Evolutionary conservation across 108 stramenopile genomes (phyloP), one percentile per base, ranked within the genome.

Genomic region (Pseudonitzschia multiseries): DNA sequence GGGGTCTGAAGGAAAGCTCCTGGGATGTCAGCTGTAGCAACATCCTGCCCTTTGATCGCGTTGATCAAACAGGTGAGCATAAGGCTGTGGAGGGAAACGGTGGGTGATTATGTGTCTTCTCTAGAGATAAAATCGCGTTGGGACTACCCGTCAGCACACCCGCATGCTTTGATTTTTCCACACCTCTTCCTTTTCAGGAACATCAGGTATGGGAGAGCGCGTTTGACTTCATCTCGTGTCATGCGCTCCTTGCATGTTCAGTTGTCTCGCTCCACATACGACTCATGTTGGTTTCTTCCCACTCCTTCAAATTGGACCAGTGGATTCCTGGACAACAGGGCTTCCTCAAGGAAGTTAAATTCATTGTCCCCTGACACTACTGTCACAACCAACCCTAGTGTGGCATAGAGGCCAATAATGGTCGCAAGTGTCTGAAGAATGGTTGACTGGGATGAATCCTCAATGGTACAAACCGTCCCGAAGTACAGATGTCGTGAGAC

Each of bases 1-100:
- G 36, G 36, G 6, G 65, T 60, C 22, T 81, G 84, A 8, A 81
- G 46, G 68, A 82, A 85, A 0, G 84, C 81, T 54, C 75, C 72
- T 0, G 78, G 76, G 1, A 85, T 61, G 42, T 85, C 84, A 15
- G 57, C 57, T 17, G 69, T 70, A 0, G 56, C 72, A 0, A 79
- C 69, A n/a, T 82, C 65, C 33, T 81, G 53, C 9, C 52, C 32
- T 54, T 85, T 79, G 6, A 43, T 41, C 3, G 84, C 75, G 46
- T 82, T 68, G 33, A 82, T 80, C 24, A 77, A 4, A 32, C n/a
- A 27, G 2, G 61, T 53, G 3, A 53, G 6, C 36, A 36, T 36
- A 36, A 36, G 36, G 6, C 36, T 6, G 6, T 36, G 36, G 36
- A 36, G 36, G 6, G 36, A 36, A 5, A 36, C 36, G 6, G 36